Base-by-base conservation (phyloP, 768 basidiomycete genomes). In the Ephemerocybe angulata region DNA sequence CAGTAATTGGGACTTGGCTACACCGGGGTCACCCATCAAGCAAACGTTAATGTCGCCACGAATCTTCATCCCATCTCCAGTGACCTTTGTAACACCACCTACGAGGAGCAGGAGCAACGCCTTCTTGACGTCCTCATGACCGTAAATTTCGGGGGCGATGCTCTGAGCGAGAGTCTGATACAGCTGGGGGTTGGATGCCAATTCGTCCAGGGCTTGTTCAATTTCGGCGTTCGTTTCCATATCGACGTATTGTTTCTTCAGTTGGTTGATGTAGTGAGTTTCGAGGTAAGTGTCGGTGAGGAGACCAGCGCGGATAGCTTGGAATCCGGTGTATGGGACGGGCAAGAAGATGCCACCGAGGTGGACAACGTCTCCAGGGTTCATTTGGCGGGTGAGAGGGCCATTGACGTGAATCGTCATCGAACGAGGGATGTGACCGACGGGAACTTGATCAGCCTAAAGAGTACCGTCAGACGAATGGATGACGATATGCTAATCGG, bases 21-120 rank as follows among this genome's bases (percentile, higher is more conserved):
- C 96, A 84, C 97, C 97, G 50, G 97, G 97, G 70, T 99, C 97
- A 62, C 97, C 97, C 97, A 99, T 99, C 40, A 99, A 72, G 71
- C 97, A 99, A 17, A 99, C 76, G 63, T 99, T 99, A 72, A 99
- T 78, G 70, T 98, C 97, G 27, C 97, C 97, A 66, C 97, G 84
- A 66, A 99, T 98, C 72, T 92, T 98, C 93, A 99, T 93, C 13
- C 97, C 97, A 65, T 99, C 97, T 5, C 91, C 90, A 69, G 94
- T 93, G 33, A 83, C 78, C 73, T 99, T 99, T 42, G 93, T 97
- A 1, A 95, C 94, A 35, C 97, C 97, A 11, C 97, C 97, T 27
- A 99, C 93, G 13, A 99, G 81, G 1, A 99, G 76, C 4, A 99
- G 72, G 11, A 99, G 72, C 28, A 99, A 75, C 0, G 96, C 96